Percentiles rank a stretch among this genome's conserved stretches.
phyloP scores from a whole-genome alignment of 1,284 basidiomycete genomes.

The Meripilus lineatus region DNA sequence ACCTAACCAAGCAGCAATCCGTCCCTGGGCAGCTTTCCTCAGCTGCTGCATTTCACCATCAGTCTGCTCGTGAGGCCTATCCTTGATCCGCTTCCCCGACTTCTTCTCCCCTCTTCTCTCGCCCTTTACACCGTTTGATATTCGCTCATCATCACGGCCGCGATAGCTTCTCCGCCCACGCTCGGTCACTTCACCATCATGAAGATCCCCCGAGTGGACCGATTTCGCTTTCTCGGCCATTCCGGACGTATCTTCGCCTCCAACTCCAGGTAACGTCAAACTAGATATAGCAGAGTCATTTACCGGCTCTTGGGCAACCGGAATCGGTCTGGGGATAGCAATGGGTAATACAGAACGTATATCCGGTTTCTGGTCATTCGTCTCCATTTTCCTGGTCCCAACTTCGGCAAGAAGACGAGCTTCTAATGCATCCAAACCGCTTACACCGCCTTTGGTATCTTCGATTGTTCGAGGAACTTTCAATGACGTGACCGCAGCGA shows the following conservation, averaged over 20 bases:
- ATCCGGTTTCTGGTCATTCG: constrained; percentile 32
- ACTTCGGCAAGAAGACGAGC: constrained; percentile 57
- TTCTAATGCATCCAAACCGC: constrained; percentile 61
- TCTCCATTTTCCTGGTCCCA: constrained; percentile 51
- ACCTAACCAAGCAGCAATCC: constrained; percentile 75
- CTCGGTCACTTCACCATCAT: constrained; percentile 16
- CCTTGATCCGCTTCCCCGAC: constrained; percentile 15
- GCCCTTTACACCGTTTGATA: constrained; percentile 13
- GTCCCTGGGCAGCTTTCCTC: constrained; percentile 52
- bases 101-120: constrained; percentile 19
- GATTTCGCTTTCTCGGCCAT: constrained; percentile 8
- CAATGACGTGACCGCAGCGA: constrained; percentile 41
- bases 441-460: constrained; percentile 6
- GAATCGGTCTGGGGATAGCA: constrained; percentile 31
- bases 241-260: constrained; percentile 20
- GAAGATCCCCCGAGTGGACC: constrained; percentile 9
- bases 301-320: constrained; percentile 25
- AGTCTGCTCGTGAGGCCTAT: constrained; percentile 15
- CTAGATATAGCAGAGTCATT: constrained; percentile 75
- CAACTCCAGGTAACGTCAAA: constrained; percentile 54
- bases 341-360: constrained; percentile 46
- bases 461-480: constrained; percentile 27
- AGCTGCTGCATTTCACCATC: constrained; percentile 35
- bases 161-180: constrained; percentile 17
- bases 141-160: constrained; percentile 22